A percentile compares a stretch with the other conserved stretches of the same genome.
These are phyloP conservation scores for Termitomyces bulborhizus DNA, from an alignment of 768 basidiomycete genomes.

Conservation along the genomic window DNA sequence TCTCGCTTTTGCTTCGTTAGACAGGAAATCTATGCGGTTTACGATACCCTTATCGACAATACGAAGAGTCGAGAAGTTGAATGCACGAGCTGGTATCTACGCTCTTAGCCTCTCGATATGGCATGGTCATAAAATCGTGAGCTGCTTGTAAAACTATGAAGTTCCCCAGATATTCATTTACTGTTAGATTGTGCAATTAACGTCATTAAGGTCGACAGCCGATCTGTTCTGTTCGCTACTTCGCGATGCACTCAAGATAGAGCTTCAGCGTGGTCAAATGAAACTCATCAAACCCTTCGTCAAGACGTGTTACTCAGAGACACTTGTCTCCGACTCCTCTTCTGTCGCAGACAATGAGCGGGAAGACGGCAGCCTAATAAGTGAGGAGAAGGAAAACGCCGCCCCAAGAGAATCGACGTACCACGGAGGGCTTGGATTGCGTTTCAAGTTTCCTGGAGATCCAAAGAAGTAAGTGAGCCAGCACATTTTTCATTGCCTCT, in stretches of 20 bases:
- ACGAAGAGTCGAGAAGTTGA: constrained; percentile 88
- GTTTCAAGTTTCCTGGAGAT: constrained; percentile 89
- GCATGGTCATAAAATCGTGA: constrained; percentile 91
- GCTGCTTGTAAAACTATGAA: constrained; percentile 18
- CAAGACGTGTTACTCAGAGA: constrained; percentile 92
- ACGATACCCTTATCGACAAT: constrained; percentile 90
- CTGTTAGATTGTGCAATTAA: constrained; percentile 83
- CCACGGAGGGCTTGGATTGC: constrained; percentile 74
- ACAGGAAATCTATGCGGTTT: constrained; percentile 88
- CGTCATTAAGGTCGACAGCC: constrained; percentile 87
- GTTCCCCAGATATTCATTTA: not conserved
- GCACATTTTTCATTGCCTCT: not conserved
- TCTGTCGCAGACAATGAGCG: constrained; percentile 58
- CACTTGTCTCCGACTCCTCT: constrained; percentile 57
- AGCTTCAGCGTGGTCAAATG: constrained; percentile 90
- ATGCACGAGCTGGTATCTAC: constrained; percentile 91
- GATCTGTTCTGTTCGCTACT: constrained; percentile 89
- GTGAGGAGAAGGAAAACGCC: constrained; percentile 45
- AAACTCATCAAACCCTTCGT: constrained; percentile 87
- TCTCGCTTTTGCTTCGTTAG: constrained; percentile 84
- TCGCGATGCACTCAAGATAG: constrained; percentile 82
- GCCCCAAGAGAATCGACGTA: constrained; percentile 46
- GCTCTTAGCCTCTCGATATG: constrained; percentile 92
- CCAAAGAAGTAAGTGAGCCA: constrained; percentile 66
- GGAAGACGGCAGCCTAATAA: constrained; percentile 61